Percentiles rank a stretch among this genome's conserved stretches.
Evolutionary conservation across 805 yeast species (phyloP).

Genomic region (Metschnikowia aberdeeniae): DNA sequence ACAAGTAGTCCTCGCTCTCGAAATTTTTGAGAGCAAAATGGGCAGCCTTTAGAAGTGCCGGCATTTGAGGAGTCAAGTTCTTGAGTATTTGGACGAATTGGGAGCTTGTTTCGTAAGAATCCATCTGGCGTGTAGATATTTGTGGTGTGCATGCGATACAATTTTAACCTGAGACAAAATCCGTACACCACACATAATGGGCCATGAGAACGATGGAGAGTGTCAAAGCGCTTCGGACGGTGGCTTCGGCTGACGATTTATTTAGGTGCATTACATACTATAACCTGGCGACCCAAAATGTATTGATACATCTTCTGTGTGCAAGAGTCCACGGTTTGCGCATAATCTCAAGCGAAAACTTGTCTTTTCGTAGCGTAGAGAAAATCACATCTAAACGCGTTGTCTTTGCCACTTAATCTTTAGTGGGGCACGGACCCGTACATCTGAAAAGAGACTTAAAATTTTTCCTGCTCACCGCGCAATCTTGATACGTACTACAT

Average conservation of each 20-base stretch:
- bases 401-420: background rate
- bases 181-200: constrained; percentile 11
- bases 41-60: constrained; percentile 47
- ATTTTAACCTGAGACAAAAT: background rate
- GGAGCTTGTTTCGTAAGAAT: constrained; percentile 81
- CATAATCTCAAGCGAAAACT: too few relatives aligned
- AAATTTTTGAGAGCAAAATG: constrained; percentile 53
- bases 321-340: too few relatives aligned
- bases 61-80: constrained; percentile 59
- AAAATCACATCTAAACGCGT: background rate
- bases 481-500: background rate
- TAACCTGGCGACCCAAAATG: too few relatives aligned
- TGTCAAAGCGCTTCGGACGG: too few relatives aligned
- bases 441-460: constrained; percentile 1
- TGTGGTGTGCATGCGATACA: constrained; percentile 1
- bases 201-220: background rate
- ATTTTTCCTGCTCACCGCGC: constrained; percentile 3
- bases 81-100: constrained; percentile 67
- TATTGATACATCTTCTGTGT: too few relatives aligned
- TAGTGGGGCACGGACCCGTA: constrained; percentile 1
- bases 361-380: too few relatives aligned
- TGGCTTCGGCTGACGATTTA: too few relatives aligned
- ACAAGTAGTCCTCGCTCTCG: constrained; percentile 64
- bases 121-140: constrained; percentile 46
- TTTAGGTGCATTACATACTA: too few relatives aligned